Evolutionary conservation across 176 grass and related monocot species (phyloP).

Genomic region (Hordeum marinum): DNA sequence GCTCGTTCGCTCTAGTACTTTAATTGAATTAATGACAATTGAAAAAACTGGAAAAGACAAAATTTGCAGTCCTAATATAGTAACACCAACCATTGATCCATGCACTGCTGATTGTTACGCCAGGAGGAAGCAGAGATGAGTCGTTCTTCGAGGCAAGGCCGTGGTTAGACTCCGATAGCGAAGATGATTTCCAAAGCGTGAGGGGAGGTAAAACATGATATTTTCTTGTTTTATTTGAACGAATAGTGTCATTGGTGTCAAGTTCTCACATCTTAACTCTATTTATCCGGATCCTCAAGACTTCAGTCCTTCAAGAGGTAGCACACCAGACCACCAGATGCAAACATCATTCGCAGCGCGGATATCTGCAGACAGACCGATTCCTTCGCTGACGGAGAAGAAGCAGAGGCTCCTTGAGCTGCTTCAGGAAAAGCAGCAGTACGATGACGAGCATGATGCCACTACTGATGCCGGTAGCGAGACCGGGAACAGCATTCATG

Average conservation of each 20-base stretch:
- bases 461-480: constrained; percentile 11
- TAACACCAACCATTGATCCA: neutral
- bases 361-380: neutral
- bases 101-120: neutral
- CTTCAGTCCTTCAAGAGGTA: constrained; percentile 48
- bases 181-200: constrained; percentile 86
- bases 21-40: neutral
- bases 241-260: neutral
- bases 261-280: neutral
- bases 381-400: constrained; percentile 13
- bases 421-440: constrained; percentile 60
- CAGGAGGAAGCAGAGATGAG: constrained; percentile 78
- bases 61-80: neutral
- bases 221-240: neutral
- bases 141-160: constrained; percentile 69
- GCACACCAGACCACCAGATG: constrained; percentile 41
- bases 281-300: constrained; percentile 30
- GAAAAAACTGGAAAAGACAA: neutral
- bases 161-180: constrained; percentile 68
- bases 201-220: constrained; percentile 54
- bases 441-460: constrained; percentile 19
- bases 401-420: constrained; percentile 55
- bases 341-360: neutral
- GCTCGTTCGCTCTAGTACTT: neutral
- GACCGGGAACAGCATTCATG: neutral